A percentile compares a stretch with the other conserved stretches of the same genome.
These are phyloP conservation scores for Lasiosphaeria ovina DNA, from an alignment of 495 filamentous ascomycete genomes.

Conservation along the genomic window DNA sequence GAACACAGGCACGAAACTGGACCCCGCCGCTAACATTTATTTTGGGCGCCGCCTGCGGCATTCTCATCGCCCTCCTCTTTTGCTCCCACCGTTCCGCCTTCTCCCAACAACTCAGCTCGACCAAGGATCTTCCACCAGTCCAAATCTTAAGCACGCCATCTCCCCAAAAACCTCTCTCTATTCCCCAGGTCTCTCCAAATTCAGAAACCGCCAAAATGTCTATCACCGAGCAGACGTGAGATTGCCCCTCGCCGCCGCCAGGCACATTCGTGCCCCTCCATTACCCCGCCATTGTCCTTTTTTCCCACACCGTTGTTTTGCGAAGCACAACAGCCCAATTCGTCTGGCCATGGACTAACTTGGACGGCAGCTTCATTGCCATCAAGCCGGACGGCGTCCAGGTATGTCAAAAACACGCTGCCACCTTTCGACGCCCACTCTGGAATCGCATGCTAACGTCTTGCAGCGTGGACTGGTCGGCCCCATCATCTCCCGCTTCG, in stretches of 20 bases:
- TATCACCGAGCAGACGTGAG: constrained; percentile 87
- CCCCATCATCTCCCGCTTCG: constrained; percentile 95
- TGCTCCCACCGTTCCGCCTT: constrained; percentile 13
- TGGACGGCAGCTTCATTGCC: constrained; percentile 81
- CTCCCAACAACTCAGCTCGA: constrained; percentile 11
- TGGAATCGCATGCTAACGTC: constrained; percentile 21
- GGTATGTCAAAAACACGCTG: constrained; percentile 52
- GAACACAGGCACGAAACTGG: constrained; percentile 6
- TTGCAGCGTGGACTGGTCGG: constrained; percentile 89
- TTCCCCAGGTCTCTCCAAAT: constrained; percentile 30
- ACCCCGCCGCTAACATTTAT: constrained; percentile 12
- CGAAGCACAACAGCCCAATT: constrained; percentile 6
- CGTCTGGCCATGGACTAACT: constrained; percentile 46
- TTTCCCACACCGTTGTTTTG: constrained; percentile 1
- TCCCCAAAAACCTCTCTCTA: constrained; percentile 40
- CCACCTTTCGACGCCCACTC: constrained; percentile 9
- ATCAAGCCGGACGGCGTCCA: constrained; percentile 99
- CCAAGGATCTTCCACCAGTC: constrained; percentile 11
- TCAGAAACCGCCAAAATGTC: constrained; percentile 66
- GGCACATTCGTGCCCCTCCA: constrained; percentile 21
- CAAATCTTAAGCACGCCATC: constrained; percentile 28
- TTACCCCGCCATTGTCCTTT: constrained; percentile 29
- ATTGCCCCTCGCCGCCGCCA: constrained; percentile 24
- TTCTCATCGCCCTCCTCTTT: constrained; percentile 21
- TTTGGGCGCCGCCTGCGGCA: constrained; percentile 13